These are phyloP conservation scores for Platanthera zijinensis DNA, from an alignment of 106 monocot species.

Conservation along the genomic window DNA sequence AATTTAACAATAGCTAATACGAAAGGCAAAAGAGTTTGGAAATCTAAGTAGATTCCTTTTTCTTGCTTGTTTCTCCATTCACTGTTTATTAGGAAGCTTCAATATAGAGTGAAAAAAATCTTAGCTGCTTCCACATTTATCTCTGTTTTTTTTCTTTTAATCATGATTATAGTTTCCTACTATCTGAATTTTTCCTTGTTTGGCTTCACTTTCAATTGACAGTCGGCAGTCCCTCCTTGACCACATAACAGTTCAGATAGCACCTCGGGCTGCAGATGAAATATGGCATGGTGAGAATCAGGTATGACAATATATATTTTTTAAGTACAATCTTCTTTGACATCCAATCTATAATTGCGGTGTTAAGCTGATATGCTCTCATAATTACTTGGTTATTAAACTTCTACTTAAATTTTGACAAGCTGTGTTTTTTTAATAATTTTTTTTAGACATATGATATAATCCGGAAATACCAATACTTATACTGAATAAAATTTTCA, in stretches of 20 bases:
- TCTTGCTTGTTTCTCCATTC: conserved; percentile 1
- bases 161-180: neutral
- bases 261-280: conserved; percentile 84
- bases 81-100: neutral
- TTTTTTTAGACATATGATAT: too few relatives aligned
- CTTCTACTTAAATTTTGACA: neutral
- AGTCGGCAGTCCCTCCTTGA: conserved; percentile 75
- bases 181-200: neutral
- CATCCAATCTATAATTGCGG: neutral
- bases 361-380: neutral
- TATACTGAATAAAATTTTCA: too few relatives aligned
- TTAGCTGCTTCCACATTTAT: neutral
- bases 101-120: neutral
- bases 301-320: conserved; percentile 22
- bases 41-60: too few relatives aligned
- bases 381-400: neutral
- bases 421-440: too few relatives aligned
- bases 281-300: conserved; percentile 72
- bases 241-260: conserved; percentile 84
- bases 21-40: too few relatives aligned
- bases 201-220: conserved; percentile 11
- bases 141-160: too few relatives aligned
- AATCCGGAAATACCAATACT: too few relatives aligned
- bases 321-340: neutral
- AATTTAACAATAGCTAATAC: too few relatives aligned